Conservation (phyloP, 2,329 filamentous ascomycete species). For the Nothophoma quercina region DNA sequence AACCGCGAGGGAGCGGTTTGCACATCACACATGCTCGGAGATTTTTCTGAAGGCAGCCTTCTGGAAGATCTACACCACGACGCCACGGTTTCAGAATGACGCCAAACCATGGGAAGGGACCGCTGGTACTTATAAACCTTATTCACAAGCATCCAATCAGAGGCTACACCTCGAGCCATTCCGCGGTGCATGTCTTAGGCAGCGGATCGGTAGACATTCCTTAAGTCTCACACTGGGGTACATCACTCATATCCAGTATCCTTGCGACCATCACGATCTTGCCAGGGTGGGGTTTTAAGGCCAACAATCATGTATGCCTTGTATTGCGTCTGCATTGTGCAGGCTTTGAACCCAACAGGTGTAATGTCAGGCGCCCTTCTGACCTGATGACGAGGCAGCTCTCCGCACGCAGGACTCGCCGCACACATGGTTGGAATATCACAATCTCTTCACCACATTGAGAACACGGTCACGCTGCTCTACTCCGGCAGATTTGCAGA, state of each 20-base stretch:
- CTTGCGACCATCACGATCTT: neutral
- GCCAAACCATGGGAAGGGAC: conserved; percentile 21
- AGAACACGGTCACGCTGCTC: no score
- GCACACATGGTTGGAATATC: no score
- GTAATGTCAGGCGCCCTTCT: no score
- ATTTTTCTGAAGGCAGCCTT: conserved; percentile 17
- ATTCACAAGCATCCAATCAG: neutral
- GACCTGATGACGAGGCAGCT: no score
- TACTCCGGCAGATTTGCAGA: no score
- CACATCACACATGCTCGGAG: conserved; percentile 17
- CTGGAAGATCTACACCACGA: conserved; percentile 22
- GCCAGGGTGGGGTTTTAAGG: neutral
- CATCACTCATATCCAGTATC: neutral
- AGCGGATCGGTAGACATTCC: neutral
- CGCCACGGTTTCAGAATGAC: conserved; percentile 22
- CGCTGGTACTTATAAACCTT: conserved; percentile 3
- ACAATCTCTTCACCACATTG: no score
- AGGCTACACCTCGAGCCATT: neutral
- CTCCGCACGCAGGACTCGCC: no score
- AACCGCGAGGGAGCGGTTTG: neutral
- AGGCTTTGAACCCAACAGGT: no score
- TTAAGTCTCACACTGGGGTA: neutral
- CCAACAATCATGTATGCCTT: neutral
- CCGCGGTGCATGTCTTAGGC: neutral
- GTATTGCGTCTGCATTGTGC: neutral